phyloP scores from a whole-genome alignment of 495 filamentous ascomycete genomes.

The Penicillium paradoxum region DNA sequence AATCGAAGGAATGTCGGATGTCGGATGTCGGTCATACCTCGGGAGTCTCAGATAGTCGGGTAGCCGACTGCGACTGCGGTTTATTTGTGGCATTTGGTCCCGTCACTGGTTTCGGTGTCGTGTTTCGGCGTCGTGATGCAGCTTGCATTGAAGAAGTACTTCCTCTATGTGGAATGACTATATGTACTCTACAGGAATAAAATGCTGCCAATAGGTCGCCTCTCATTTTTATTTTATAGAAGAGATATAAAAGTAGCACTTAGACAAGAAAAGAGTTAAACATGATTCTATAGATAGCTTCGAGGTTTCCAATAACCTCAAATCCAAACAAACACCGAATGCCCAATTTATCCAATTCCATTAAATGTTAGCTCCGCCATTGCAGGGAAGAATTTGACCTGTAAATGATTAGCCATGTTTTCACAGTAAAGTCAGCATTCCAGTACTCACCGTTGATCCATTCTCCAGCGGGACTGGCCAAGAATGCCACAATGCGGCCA shows the following conservation, averaged over 20 bases:
- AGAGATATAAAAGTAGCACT: too few species aligned
- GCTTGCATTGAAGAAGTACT: too few species aligned
- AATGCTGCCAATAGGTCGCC: too few species aligned
- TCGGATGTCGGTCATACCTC: not conserved
- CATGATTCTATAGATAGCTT: not conserved
- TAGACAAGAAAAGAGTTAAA: too few species aligned
- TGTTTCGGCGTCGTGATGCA: too few species aligned
- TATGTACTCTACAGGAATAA: too few species aligned
- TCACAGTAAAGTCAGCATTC: slow-evolving; percentile 9
- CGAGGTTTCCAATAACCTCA: not conserved
- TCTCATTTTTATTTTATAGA: too few species aligned
- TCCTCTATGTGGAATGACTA: too few species aligned
- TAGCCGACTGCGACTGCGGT: not conserved
- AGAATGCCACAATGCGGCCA: slow-evolving; percentile 52
- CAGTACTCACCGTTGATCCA: slow-evolving; percentile 55
- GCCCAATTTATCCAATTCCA: not conserved
- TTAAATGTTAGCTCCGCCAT: slow-evolving; percentile 34
- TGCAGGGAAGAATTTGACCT: slow-evolving; percentile 34
- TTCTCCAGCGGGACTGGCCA: slow-evolving; percentile 51
- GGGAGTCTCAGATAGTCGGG: not conserved
- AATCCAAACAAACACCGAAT: not conserved
- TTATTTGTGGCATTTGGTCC: not conserved
- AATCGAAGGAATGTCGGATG: not conserved
- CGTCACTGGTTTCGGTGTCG: too few species aligned
- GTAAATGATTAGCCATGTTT: not conserved